Percentiles rank a stretch among this genome's conserved stretches.
Evolutionary conservation across 192 early-diverging fungal species (phyloP).

Genomic region (Gonapodya sp.): DNA sequence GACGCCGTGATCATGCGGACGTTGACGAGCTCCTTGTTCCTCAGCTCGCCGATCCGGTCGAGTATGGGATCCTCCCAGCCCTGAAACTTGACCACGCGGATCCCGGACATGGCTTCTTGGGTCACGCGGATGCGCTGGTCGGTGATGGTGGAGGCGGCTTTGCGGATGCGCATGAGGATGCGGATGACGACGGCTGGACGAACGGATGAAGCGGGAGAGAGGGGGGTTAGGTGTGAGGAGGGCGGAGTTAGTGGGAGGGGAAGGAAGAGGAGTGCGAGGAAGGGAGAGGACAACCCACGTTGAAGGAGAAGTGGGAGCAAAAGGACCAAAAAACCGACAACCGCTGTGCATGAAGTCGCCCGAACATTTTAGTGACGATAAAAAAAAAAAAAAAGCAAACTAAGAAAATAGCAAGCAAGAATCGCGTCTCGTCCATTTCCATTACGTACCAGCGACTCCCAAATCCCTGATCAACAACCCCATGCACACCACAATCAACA

Average conservation of each 20-base stretch:
- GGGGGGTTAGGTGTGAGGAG: constrained; percentile 16
- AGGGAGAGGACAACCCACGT: not conserved
- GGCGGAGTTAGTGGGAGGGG: too few species aligned
- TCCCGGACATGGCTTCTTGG: constrained; percentile 58
- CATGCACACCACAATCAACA: constrained; percentile 27
- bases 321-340: not conserved
- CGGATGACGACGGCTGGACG: constrained; percentile 29
- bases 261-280: not conserved
- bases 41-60: not conserved
- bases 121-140: constrained; percentile 64
- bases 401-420: too few species aligned
- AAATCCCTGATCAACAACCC: constrained; percentile 27
- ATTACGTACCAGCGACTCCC: not conserved
- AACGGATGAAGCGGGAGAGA: constrained; percentile 27
- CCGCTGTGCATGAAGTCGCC: too few species aligned
- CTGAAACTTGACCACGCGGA: constrained; percentile 68
- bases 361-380: too few species aligned
- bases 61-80: constrained; percentile 44
- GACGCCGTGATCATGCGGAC: not conserved
- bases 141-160: constrained; percentile 43
- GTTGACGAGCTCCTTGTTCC: not conserved
- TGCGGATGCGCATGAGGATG: constrained; percentile 26
- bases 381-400: too few species aligned
- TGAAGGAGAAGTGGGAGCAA: not conserved
- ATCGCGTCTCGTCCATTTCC: too few species aligned